Base-by-base conservation (phyloP, 768 basidiomycete genomes). In the Hygrophorus russula region DNA sequence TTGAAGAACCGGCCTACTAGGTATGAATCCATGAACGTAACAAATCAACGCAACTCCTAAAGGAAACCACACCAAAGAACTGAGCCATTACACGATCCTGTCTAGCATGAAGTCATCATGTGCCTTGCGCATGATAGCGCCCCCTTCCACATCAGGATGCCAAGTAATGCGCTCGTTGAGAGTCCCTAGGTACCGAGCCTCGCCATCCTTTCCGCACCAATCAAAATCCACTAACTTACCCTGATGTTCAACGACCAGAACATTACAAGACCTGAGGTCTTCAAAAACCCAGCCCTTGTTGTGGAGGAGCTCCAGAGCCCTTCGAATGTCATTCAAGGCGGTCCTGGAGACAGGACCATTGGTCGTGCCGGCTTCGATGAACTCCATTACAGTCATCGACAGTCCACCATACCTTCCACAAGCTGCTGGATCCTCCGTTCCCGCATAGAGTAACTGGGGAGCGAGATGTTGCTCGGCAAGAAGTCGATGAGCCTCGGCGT, bases 371-470 rank as follows among this genome's bases (percentile, higher is more conserved):
- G 20, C 41, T 2, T 62, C 18, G 41, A 66, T 43, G 40, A 57
- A 58, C 12, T 68, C 61, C 67, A 67, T 68, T 17, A 68, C 61
- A n/a, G 67, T 59, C 62, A 67, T 66, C 20, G 17, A 19, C n/a
- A 27, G 40, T 29, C 30, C 9, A 9, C 15, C 28, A 14, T n/a
- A 14, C 17, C 18, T 29, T 41, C n/a, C n/a, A n/a, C 17, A 17
- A 35, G n/a, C 33, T 35, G 7, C 8, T 8, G 39, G 24, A 17
- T 53, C 38, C 38, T 60, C 43, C 4, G 14, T 36, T 28, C 61
- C 60, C 13, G 45, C 56, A 47, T 65, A 66, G 4, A 54, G 44
- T 24, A 69, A 53, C 37, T 48, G 7, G 2, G 65, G 64, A 12
- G 61, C 62, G 32, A 56, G 42, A 4, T 47, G 44, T 9, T 45